Evolutionary conservation across 306 rosid species (phyloP).

Genomic region (Lathyrus aphaca): DNA sequence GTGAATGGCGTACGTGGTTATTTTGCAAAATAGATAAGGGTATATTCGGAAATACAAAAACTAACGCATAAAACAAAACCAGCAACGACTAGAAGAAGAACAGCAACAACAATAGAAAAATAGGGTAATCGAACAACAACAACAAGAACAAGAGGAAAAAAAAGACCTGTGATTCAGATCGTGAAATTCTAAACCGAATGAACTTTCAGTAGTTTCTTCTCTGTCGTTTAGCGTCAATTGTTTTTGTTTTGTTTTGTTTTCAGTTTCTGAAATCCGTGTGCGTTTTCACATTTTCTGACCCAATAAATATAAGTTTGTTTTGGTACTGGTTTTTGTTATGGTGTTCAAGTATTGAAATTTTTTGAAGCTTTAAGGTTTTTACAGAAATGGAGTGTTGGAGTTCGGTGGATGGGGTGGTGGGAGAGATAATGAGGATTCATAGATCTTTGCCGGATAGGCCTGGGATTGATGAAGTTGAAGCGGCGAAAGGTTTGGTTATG

Average conservation of each 20-base stretch:
- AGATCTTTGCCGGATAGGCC: slow-evolving; percentile 72
- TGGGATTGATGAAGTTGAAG: slow-evolving; percentile 78
- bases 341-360: slow-evolving; percentile 29
- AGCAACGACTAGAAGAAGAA: neutral
- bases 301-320: neutral
- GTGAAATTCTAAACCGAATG: neutral
- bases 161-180: slow-evolving; percentile 33
- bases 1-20: neutral
- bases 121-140: neutral
- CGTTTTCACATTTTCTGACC: neutral
- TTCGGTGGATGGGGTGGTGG: slow-evolving; percentile 62
- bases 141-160: neutral
- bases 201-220: neutral
- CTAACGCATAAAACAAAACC: slow-evolving; percentile 36
- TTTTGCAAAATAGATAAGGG: slow-evolving; percentile 4
- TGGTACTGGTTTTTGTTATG: neutral
- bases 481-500: slow-evolving; percentile 55
- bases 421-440: slow-evolving; percentile 78
- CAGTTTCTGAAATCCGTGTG: neutral
- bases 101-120: neutral
- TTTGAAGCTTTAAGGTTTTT: slow-evolving; percentile 13
- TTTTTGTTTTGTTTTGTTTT: neutral
- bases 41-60: slow-evolving; percentile 23
- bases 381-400: slow-evolving; percentile 51
- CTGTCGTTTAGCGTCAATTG: neutral